Evolutionary conservation across 2,329 filamentous ascomycete genomes (phyloP), one percentile per base, ranked within the genome.

Genomic region (Ceratocystis huliohia): DNA sequence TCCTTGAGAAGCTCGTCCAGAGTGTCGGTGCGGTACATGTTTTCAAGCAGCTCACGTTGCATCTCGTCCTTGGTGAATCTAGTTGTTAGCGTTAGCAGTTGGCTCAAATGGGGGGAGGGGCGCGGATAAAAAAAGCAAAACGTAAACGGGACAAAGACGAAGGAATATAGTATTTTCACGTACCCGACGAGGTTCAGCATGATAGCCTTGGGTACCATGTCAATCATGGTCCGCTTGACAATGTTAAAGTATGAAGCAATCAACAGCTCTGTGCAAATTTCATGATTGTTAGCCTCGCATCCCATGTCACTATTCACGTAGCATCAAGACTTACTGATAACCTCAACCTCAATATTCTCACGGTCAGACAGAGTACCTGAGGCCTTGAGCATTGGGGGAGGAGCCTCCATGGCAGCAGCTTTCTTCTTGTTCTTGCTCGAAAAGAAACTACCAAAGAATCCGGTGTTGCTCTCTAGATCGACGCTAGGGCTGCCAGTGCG

Each of bases 361-460:
- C 94, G 91, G 78, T 99, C 94, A 4, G 89, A 96, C 48, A 99
- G 81, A 30, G 88, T 96, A 53, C 94, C 93, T 2, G 91, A 96
- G 44, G 94, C 94, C 80, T 96, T 99, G 67, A 99, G 84, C 53
- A 86, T 93, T 37, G 94, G 85, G 69, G 94, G 94, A 48, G 94
- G 94, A 15, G 94, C 82, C 75, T 99, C 94, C 94, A 99, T 99
- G 61, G 93, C 92, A n/a, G 94, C 94, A 79, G 96, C 95, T 87
- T 96, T 97, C 84, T 99, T 99, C 86, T 97, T 99, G 80, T 97
- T 99, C 84, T 97, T 99, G 74, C 90, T 92, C 10, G 94, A 91
- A 74, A 96, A 99, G 84, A 99, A 99, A 73, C 90, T 96, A 71
- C 94, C 94, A 72, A 99, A 99, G 83, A 99, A 99, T 46, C 93